phyloP scores from a whole-genome alignment of 306 rosid species.

The Cucurbita argyrosperma region DNA sequence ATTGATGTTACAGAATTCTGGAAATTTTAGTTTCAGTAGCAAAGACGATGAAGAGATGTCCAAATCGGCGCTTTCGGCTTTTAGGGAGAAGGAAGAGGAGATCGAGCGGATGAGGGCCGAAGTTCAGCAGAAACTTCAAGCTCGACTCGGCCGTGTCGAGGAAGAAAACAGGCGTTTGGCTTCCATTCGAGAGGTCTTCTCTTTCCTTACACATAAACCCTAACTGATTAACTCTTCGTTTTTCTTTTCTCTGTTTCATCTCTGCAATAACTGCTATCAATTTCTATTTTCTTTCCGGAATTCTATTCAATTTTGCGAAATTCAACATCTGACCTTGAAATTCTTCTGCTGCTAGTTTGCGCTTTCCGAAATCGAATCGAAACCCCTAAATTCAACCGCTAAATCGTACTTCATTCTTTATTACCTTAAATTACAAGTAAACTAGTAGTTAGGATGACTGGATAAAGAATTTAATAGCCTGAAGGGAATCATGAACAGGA shows the following conservation, averaged over 20 bases:
- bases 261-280: neutral
- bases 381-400: neutral
- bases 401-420: no score
- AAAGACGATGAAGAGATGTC: slow-evolving; percentile 96
- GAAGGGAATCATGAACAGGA: slow-evolving; percentile 32
- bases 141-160: slow-evolving; percentile 76
- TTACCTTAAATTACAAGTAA: no score
- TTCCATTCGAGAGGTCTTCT: slow-evolving; percentile 62
- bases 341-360: neutral
- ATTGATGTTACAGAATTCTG: slow-evolving; percentile 53
- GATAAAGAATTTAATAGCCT: neutral
- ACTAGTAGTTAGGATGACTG: neutral
- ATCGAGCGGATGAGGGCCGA: slow-evolving; percentile 82
- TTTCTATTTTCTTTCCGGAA: neutral
- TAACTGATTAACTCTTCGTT: neutral
- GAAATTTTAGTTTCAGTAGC: slow-evolving; percentile 78
- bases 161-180: slow-evolving; percentile 93
- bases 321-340: neutral
- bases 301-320: neutral
- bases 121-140: slow-evolving; percentile 66
- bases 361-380: neutral
- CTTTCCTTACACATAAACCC: neutral
- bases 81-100: slow-evolving; percentile 85
- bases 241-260: neutral
- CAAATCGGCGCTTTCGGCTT: slow-evolving; percentile 71